Evolutionary conservation across 2,329 filamentous ascomycete species (phyloP), one percentile per base, ranked within the genome.

Genomic region (Beauveria sp.): DNA sequence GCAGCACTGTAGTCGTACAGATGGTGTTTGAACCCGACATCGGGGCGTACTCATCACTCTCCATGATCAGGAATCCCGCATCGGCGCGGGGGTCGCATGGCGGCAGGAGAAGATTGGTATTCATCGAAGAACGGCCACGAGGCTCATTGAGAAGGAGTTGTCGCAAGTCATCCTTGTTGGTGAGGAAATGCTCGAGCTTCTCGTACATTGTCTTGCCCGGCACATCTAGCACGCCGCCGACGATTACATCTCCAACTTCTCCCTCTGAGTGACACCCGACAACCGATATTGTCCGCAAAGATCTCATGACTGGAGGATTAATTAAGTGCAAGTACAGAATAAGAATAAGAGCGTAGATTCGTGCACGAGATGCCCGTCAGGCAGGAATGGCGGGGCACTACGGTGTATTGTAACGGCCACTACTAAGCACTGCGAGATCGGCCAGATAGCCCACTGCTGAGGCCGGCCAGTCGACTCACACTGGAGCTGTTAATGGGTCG

Each of bases 211-310:
- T 79, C 37, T 73, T 73, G 12, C 73, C 75, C 2, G 71, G 67
- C 1, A 73, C 69, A 40, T 81, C 77, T 1, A 76, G 70, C 3
- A 80, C 76, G 20, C 78, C 79, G 18, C 77, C 77, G 12, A 75
- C 72, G 51, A 81, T 73, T 14, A 81, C 79, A 65, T 82, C 79
- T 55, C 79, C 76, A 0, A 80, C 76, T 66, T 75, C 73, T 55
- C 77, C 77, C 63, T 73, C 75, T 14, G 73, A 71, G 47, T 77
- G 76, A 61, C 70, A 70, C 41, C 71, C 69, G 5, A 77, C 71
- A 14, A 75, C 63, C 7, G 66, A 67, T 16, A 73, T 63, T 3
- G 67, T 68, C 9, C 66, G 63, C 16, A 63, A 22, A 10, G 64
- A 64, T 41, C 55, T 55, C 64, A 64, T 61, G 5, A 37, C 10